These are phyloP conservation scores for Fusarium papillatum DNA, from an alignment of 2,329 filamentous ascomycete species.

Conservation along the genomic window DNA sequence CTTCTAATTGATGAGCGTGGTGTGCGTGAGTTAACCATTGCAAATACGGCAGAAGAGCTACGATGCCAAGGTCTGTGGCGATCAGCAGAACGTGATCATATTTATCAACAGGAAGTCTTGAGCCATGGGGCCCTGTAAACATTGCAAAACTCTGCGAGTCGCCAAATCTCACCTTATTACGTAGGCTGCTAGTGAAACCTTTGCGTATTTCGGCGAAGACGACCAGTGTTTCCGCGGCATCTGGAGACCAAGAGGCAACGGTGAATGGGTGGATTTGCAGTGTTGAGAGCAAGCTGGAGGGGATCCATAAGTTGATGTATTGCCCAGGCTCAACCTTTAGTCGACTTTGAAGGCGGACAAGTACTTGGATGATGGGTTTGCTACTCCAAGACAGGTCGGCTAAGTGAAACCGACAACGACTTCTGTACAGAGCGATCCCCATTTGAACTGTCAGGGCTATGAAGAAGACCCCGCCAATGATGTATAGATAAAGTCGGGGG, in stretches of 20 bases:
- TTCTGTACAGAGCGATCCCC: neutral
- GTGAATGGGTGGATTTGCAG: conserved; percentile 18
- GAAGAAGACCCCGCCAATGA: neutral
- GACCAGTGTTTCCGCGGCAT: conserved; percentile 6
- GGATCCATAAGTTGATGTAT: conserved; percentile 17
- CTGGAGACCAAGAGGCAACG: conserved; percentile 9
- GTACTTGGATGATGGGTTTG: neutral
- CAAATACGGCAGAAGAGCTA: conserved; percentile 18
- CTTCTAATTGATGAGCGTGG: neutral
- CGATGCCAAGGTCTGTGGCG: conserved; percentile 17
- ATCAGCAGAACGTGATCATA: conserved; percentile 9
- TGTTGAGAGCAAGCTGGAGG: conserved; percentile 3
- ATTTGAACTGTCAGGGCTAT: neutral
- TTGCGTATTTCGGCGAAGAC: conserved; percentile 1
- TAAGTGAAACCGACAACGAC: neutral
- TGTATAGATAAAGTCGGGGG: neutral
- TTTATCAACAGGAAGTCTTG: conserved; percentile 3
- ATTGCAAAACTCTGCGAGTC: neutral
- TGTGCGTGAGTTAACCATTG: conserved; percentile 5
- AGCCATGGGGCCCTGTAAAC: conserved; percentile 15
- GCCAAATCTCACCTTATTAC: neutral
- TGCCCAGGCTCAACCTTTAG: conserved; percentile 17
- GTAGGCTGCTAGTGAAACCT: conserved; percentile 12
- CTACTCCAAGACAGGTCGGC: neutral
- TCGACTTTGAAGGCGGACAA: neutral